These are phyloP conservation scores for Bipolaris gigantea DNA, from an alignment of 2,329 filamentous ascomycete genomes.

Conservation along the genomic window DNA sequence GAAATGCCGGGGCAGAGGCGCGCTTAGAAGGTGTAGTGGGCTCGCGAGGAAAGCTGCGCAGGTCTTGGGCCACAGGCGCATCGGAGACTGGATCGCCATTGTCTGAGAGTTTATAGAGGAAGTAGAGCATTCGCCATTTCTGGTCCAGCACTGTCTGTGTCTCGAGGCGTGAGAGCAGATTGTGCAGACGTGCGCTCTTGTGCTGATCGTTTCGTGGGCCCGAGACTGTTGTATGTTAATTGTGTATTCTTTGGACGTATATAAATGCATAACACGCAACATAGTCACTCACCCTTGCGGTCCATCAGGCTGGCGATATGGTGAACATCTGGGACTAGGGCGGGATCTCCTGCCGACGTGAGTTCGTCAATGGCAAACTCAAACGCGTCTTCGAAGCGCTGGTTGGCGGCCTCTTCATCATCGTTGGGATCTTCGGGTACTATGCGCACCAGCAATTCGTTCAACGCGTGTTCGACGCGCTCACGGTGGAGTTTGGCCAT, in stretches of 20 bases:
- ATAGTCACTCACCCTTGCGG: slow-evolving; percentile 59
- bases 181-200: slow-evolving; percentile 78
- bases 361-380: slow-evolving; percentile 54
- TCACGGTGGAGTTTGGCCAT: slow-evolving; percentile 47
- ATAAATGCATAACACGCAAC: too few species aligned
- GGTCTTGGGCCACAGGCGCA: slow-evolving; percentile 17
- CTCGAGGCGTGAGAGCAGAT: slow-evolving; percentile 84
- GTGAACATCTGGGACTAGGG: slow-evolving; percentile 73
- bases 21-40: slow-evolving; percentile 36
- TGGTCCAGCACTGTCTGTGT: slow-evolving; percentile 90
- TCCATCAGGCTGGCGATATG: slow-evolving; percentile 93
- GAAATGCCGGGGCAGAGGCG: slow-evolving; percentile 35
- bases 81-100: slow-evolving; percentile 31
- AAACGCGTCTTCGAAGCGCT: slow-evolving; percentile 66
- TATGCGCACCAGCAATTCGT: slow-evolving; percentile 74
- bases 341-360: slow-evolving; percentile 51
- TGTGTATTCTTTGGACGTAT: background rate
- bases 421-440: slow-evolving; percentile 68
- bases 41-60: slow-evolving; percentile 23
- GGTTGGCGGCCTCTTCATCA: slow-evolving; percentile 67
- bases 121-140: slow-evolving; percentile 95
- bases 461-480: slow-evolving; percentile 77
- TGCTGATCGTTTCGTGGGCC: slow-evolving; percentile 71
- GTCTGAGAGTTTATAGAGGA: slow-evolving; percentile 82
- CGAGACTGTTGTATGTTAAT: slow-evolving; percentile 57